These are phyloP conservation scores for Hymenotorrendiella dingleyae DNA, from an alignment of 2,329 filamentous ascomycete genomes.

Conservation along the genomic window DNA sequence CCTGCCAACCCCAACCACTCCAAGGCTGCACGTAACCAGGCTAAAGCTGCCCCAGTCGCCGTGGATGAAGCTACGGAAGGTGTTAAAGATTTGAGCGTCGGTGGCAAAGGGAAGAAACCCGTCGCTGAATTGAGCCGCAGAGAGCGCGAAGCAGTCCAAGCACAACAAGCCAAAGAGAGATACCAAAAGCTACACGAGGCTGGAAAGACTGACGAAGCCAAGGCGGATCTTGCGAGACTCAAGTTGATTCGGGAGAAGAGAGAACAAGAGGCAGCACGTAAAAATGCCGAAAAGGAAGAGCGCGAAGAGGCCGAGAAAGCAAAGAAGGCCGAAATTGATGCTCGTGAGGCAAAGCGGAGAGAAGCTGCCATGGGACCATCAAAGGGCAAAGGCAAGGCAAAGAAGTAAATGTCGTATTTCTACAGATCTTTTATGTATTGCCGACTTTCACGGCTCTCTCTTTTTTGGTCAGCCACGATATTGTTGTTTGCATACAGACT, in stretches of 20 bases:
- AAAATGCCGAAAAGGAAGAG: conserved; percentile 47
- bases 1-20: conserved; percentile 91
- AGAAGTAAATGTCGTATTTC: conserved; percentile 17
- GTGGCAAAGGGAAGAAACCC: conserved; percentile 36
- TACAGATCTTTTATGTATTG: not conserved
- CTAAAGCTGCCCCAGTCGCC: conserved; percentile 34
- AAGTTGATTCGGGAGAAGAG: conserved; percentile 78
- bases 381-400: conserved; percentile 24
- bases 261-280: conserved; percentile 74
- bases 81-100: conserved; percentile 48
- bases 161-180: conserved; percentile 79
- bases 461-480: not conserved
- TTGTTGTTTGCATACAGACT: conserved; percentile 3
- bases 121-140: conserved; percentile 54
- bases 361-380: conserved; percentile 29
- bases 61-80: conserved; percentile 48
- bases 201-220: conserved; percentile 94
- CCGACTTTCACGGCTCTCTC: not conserved
- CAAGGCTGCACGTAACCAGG: conserved; percentile 61
- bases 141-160: conserved; percentile 75
- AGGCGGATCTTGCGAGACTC: conserved; percentile 79
- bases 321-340: conserved; percentile 42
- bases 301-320: conserved; percentile 33
- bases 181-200: conserved; percentile 90
- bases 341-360: conserved; percentile 38